Conservation (phyloP, 2,329 filamentous ascomycete genomes). For the Alternaria gansuensis region DNA sequence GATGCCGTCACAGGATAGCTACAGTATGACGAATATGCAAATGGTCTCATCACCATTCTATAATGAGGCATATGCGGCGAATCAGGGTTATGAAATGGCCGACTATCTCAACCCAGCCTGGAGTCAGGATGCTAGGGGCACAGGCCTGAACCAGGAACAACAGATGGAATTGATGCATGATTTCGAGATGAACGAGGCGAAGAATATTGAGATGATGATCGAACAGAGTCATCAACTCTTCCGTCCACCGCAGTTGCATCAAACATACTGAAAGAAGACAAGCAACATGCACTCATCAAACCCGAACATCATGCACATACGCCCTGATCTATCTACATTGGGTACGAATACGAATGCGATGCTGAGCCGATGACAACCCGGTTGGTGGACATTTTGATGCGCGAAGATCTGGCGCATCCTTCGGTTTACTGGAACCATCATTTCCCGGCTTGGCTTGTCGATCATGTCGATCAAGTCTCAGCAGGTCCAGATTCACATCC, state of each 20-base stretch:
- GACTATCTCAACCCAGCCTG: constrained; percentile 67
- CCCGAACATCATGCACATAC: neutral
- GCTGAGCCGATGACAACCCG: neutral
- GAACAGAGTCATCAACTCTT: constrained; percentile 53
- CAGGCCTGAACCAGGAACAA: constrained; percentile 76
- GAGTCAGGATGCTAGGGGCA: constrained; percentile 54
- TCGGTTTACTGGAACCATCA: neutral
- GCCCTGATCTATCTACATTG: neutral
- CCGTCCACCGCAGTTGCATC: constrained; percentile 40
- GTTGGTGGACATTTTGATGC: neutral
- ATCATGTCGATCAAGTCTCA: constrained; percentile 19
- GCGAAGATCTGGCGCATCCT: neutral
- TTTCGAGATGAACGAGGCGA: constrained; percentile 67
- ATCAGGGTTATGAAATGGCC: constrained; percentile 49
- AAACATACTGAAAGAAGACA: constrained; percentile 37
- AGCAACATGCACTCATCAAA: neutral
- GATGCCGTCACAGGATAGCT: constrained; percentile 45
- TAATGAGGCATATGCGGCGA: constrained; percentile 48
- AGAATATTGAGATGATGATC: constrained; percentile 54
- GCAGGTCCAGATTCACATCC: neutral
- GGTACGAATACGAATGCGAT: neutral
- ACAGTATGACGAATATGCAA: constrained; percentile 35
- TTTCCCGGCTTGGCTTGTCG: constrained; percentile 5
- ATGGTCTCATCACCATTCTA: constrained; percentile 42
- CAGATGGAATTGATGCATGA: constrained; percentile 84